Percentiles rank a stretch among this genome's conserved stretches.
Conservation (phyloP, 1,284 basidiomycete species). For the Ceratobasidium sp. region DNA sequence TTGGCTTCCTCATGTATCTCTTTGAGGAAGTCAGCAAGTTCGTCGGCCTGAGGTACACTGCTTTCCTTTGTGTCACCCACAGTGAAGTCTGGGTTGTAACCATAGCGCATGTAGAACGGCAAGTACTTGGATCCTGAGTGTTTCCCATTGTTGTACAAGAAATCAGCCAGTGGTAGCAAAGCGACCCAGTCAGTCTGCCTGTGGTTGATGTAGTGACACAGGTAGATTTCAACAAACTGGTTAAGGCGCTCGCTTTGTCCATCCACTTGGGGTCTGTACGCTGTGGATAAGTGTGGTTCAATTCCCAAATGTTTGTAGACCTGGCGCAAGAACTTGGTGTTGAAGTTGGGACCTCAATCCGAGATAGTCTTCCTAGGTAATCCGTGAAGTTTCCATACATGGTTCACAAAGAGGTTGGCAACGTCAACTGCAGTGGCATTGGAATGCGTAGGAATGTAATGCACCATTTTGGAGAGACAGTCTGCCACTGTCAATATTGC, state of each 20-base stretch:
- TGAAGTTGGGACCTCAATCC: constrained; percentile 39
- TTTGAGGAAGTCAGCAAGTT: constrained; percentile 6
- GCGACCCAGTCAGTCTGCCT: constrained; percentile 35
- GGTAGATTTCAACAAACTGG: constrained; percentile 24
- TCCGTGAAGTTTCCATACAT: constrained; percentile 43
- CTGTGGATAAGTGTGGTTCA: constrained; percentile 36
- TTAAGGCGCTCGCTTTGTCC: constrained; percentile 35
- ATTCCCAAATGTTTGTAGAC: constrained; percentile 35
- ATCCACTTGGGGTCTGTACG: constrained; percentile 40
- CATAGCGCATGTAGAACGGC: constrained; percentile 7
- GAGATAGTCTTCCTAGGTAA: constrained; percentile 20
- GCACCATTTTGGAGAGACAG: constrained; percentile 35
- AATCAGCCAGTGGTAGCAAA: constrained; percentile 53
- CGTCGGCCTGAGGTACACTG: constrained; percentile 1
- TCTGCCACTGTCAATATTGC: constrained; percentile 36
- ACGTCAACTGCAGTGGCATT: background rate
- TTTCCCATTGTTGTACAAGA: constrained; percentile 22
- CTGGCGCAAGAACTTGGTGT: constrained; percentile 36
- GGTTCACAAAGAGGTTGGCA: constrained; percentile 39
- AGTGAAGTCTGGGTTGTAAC: constrained; percentile 27
- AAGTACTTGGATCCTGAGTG: constrained; percentile 14
- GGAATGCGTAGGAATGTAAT: constrained; percentile 28
- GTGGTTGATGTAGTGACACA: constrained; percentile 32
- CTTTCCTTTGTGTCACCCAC: constrained; percentile 16
- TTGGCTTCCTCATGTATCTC: constrained; percentile 5